A percentile compares a stretch with the other conserved stretches of the same genome.
phyloP scores from a whole-genome alignment of 2,329 filamentous ascomycete species.

The Penicillium glabrum region DNA sequence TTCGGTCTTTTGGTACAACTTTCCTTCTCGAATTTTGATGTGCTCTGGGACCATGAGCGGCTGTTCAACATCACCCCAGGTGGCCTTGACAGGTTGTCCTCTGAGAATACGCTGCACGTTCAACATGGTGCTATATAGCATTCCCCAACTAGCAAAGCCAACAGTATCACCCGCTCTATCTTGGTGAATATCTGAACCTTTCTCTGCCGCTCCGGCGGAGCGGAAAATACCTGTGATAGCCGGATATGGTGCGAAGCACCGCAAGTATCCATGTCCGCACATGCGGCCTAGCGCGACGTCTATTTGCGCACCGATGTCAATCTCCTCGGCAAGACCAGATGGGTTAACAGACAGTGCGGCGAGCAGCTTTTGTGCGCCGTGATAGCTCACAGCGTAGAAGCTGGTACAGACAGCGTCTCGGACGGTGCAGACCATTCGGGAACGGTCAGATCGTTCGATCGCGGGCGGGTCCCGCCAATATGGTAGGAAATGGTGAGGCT shows the following conservation, averaged over 20 bases:
- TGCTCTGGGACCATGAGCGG: not conserved
- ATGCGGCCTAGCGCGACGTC: slow-evolving; percentile 23
- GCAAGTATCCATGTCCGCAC: slow-evolving; percentile 20
- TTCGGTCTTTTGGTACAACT: not conserved
- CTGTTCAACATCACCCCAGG: slow-evolving; percentile 18
- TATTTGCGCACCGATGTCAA: slow-evolving; percentile 24
- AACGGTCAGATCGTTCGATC: slow-evolving; percentile 6
- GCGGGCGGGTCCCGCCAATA: slow-evolving; percentile 21
- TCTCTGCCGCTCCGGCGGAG: slow-evolving; percentile 8
- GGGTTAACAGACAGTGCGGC: slow-evolving; percentile 22
- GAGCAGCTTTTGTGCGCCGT: slow-evolving; percentile 19
- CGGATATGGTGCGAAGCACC: slow-evolving; percentile 20
- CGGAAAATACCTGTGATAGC: slow-evolving; percentile 14
- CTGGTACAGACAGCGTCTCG: slow-evolving; percentile 19
- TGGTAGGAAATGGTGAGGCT: slow-evolving; percentile 18
- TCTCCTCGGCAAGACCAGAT: slow-evolving; percentile 14
- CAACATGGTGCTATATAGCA: slow-evolving; percentile 22
- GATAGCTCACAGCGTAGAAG: slow-evolving; percentile 22
- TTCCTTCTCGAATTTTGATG: not conserved
- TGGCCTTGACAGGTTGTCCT: slow-evolving; percentile 15
- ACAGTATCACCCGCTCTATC: slow-evolving; percentile 1
- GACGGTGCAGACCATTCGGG: slow-evolving; percentile 14
- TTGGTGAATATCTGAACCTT: slow-evolving; percentile 19
- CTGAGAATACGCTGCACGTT: slow-evolving; percentile 17
- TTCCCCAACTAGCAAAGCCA: slow-evolving; percentile 11